phyloP scores from a whole-genome alignment of 108 stramenopile genomes.

The Cyclostephanos invisitatus region DNA sequence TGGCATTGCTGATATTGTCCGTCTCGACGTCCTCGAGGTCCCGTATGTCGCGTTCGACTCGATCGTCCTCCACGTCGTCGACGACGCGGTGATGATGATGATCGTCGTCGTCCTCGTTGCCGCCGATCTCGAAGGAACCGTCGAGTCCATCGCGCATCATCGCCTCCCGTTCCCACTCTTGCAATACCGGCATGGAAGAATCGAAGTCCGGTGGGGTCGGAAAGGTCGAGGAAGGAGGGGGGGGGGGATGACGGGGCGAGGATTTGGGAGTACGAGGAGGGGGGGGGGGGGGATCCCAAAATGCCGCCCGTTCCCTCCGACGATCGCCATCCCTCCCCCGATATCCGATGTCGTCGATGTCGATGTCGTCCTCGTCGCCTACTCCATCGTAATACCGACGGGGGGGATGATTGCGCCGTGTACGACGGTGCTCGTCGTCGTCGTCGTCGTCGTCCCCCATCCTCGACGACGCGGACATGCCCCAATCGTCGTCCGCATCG shows the following conservation, averaged over 20 bases:
- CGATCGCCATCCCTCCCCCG: background rate
- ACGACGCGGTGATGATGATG: constrained; percentile 5
- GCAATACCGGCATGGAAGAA: background rate
- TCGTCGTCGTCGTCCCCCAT: background rate
- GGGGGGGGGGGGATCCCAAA: background rate
- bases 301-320: no score
- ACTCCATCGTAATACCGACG: background rate
- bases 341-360: background rate
- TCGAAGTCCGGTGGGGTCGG: background rate
- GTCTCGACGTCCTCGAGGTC: constrained; percentile 19
- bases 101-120: background rate
- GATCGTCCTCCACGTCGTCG: constrained; percentile 10
- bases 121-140: constrained; percentile 23
- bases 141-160: constrained; percentile 21
- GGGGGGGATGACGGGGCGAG: background rate
- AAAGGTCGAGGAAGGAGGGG: background rate
- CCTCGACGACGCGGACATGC: constrained; percentile 27
- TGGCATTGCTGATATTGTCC: background rate
- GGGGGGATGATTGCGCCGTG: no score
- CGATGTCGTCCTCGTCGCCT: background rate
- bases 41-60: constrained; percentile 28
- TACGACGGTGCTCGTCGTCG: background rate
- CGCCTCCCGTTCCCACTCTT: constrained; percentile 30
- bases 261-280: no score
- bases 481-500: constrained; percentile 39